Evolutionary conservation across 2,329 filamentous ascomycete genomes (phyloP), one percentile per base, ranked within the genome.

Genomic region (Neonectria ditissima): DNA sequence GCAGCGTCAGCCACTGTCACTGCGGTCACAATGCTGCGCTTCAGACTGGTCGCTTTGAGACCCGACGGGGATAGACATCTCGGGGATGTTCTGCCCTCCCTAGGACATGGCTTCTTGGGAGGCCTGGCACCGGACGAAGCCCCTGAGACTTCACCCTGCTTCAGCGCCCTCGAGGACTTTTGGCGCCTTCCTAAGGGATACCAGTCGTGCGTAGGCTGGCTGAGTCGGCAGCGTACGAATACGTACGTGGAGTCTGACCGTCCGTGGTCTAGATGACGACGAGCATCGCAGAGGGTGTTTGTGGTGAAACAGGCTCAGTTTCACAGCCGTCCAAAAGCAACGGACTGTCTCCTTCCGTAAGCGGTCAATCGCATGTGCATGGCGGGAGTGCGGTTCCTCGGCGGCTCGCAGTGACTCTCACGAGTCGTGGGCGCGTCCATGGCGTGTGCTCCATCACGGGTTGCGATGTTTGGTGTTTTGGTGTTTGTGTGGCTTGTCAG

Each of bases 281-380:
- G 32, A 57, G 24, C 20, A 52, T 58, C 24, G 34, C 26, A 34
- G 24, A 24, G 48, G 48, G 43, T 53, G 22, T 63, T 64, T 61
- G 60, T 73, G 28, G 59, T 73, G 70, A 73, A 73, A 73, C 70
- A 41, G 55, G 57, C 39, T 55, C 47, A 53, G 70, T 73, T 73
- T 73, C 70, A 73, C 20, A 22, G 58, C 47, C 37, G 52, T 65
- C 57, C 43, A 45, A 63, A 55, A 41, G 26, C 50, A 43, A 62
- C 50, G 61, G 22, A 20, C 34, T 34, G 28, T 41, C 28, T 51
- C 60, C 60, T 55, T 30, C 55, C 24, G 41, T 28, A 53, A 62
- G 24, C 28, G 54, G 28, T 16, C 26, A 34, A 16, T 18, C 18
- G 34, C 44, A 56, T 50, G 43, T 34, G 45, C 18, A 45, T n/a